A percentile compares a stretch with the other conserved stretches of the same genome.
Evolutionary conservation across 148 eudicot genomes (phyloP).

Genomic region (Amaranthus hypochondriacus): DNA sequence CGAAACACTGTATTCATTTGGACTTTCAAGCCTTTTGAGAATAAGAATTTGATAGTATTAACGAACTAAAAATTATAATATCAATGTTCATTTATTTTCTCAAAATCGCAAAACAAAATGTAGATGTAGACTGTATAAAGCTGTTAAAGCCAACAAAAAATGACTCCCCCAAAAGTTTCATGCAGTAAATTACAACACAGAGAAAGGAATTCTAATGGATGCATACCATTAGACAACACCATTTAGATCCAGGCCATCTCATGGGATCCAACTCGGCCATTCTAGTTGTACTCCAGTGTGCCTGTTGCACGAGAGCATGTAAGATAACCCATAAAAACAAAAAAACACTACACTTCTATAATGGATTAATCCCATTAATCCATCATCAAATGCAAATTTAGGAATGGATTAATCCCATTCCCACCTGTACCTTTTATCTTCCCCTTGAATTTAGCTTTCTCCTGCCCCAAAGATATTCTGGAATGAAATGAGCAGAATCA

Average conservation of each 20-base stretch:
- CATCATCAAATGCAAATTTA: slow-evolving; percentile 6
- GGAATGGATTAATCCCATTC: not conserved
- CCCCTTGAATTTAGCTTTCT: not conserved
- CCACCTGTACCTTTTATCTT: not conserved
- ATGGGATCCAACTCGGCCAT: slow-evolving; percentile 70
- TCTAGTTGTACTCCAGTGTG: slow-evolving; percentile 76
- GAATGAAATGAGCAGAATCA: not conserved
- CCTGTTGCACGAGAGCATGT: slow-evolving; percentile 36
- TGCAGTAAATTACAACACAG: not conserved
- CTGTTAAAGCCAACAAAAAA: no score
- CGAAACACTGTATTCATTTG: no score
- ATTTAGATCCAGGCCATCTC: slow-evolving; percentile 93
- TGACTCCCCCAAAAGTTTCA: not conserved
- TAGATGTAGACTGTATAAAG: no score
- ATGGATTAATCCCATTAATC: not conserved
- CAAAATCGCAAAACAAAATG: not conserved
- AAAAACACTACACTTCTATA: not conserved
- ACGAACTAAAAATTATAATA: not conserved
- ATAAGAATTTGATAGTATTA: no score
- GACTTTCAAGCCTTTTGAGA: no score
- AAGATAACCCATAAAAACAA: slow-evolving; percentile 4
- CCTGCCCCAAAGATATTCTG: not conserved
- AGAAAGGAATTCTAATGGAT: not conserved
- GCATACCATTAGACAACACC: slow-evolving; percentile 88
- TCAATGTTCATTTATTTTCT: not conserved